Percentiles rank a stretch among this genome's conserved stretches.
These are phyloP conservation scores for Populus deltoides DNA, from an alignment of 345 rosid genomes.

Conservation along the genomic window DNA sequence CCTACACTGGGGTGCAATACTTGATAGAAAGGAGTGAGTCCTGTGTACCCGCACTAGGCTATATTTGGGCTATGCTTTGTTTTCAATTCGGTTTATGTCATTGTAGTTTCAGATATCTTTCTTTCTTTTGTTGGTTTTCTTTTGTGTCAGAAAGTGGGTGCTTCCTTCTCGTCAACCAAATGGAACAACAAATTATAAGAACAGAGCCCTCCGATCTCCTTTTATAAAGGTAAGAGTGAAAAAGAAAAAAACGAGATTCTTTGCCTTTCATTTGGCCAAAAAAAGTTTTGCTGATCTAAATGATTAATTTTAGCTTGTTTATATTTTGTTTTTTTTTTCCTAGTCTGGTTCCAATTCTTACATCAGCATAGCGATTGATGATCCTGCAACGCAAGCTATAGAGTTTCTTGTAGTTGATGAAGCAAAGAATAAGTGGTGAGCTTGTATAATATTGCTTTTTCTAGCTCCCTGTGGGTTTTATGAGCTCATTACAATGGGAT, in stretches of 20 bases:
- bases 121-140: slow-evolving; percentile 11
- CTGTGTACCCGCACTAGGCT: slow-evolving; percentile 11
- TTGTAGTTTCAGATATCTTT: slow-evolving; percentile 5
- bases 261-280: slow-evolving; percentile 5
- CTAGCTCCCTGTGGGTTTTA: slow-evolving; percentile 5
- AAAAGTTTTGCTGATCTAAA: slow-evolving; percentile 9
- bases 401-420: slow-evolving; percentile 92
- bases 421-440: slow-evolving; percentile 79
- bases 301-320: slow-evolving; percentile 15
- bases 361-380: slow-evolving; percentile 76
- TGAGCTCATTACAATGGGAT: slow-evolving; percentile 3
- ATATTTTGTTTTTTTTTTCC: slow-evolving; percentile 14
- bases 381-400: slow-evolving; percentile 67
- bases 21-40: slow-evolving; percentile 66
- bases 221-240: slow-evolving; percentile 61
- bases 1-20: slow-evolving; percentile 89
- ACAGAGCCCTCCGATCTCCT: slow-evolving; percentile 91
- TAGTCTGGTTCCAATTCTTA: slow-evolving; percentile 66
- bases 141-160: slow-evolving; percentile 66
- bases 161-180: slow-evolving; percentile 78
- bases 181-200: slow-evolving; percentile 77
- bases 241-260: slow-evolving; percentile 9
- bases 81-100: neutral
- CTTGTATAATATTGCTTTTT: slow-evolving; percentile 15
- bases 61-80: neutral